Evolutionary conservation across 306 rosid genomes (phyloP).

Genomic region (Mucuna pruriens): DNA sequence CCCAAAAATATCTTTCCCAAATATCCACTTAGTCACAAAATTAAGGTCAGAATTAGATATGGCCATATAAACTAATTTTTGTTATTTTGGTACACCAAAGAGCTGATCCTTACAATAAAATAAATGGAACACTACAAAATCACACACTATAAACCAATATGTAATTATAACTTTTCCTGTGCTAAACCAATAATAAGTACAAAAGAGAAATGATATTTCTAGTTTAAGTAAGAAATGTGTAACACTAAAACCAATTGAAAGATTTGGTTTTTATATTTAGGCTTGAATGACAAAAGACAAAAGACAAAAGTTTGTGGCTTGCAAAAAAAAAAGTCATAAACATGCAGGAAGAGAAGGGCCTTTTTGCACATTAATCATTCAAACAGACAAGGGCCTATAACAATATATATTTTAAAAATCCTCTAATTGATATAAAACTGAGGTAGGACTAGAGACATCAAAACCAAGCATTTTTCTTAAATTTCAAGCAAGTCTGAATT

Average conservation of each 20-base stretch:
- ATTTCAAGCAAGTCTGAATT: conserved; percentile 31
- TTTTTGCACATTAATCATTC: background rate
- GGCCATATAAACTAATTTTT: conserved; percentile 3
- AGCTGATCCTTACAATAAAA: background rate
- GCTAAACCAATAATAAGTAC: background rate
- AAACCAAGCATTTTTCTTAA: conserved; percentile 27
- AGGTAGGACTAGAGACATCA: conserved; percentile 14
- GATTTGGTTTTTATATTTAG: background rate
- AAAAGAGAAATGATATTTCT: background rate
- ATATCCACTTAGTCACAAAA: background rate
- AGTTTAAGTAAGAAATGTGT: background rate
- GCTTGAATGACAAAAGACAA: background rate
- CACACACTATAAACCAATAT: background rate
- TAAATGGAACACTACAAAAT: background rate
- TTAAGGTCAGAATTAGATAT: conserved; percentile 10
- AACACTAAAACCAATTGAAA: background rate
- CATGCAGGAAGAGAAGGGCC: conserved; percentile 1
- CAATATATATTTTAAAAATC: conserved; percentile 21
- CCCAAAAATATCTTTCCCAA: background rate
- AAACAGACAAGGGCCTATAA: conserved; percentile 8
- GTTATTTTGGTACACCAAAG: background rate
- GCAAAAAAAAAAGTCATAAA: conserved; percentile 12
- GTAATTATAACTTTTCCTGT: background rate
- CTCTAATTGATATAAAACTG: background rate
- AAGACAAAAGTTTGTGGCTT: conserved; percentile 3